Percentiles rank a stretch among this genome's conserved stretches.
phyloP scores from a whole-genome alignment of 2,329 filamentous ascomycete genomes.

The Neofusicoccum ribis region DNA sequence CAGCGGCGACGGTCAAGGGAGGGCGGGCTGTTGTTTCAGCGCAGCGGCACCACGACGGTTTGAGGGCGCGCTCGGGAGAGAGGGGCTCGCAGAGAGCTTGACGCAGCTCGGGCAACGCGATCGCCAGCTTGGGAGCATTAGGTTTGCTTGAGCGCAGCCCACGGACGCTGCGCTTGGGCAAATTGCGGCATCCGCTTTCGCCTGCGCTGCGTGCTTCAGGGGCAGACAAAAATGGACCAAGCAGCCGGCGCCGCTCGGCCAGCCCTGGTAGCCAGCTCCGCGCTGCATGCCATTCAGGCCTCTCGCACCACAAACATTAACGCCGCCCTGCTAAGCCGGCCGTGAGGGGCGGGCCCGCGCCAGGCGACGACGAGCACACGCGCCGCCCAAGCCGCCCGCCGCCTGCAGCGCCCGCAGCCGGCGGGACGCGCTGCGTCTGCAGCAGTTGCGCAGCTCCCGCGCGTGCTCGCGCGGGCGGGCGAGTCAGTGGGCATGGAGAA shows the following conservation, averaged over 20 bases:
- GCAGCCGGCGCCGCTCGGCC: conserved; percentile 5
- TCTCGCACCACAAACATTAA: conserved; percentile 12
- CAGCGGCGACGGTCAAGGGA: conserved; percentile 16
- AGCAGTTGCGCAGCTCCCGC: too few species aligned
- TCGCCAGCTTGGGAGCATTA: conserved; percentile 18
- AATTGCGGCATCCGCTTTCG: conserved; percentile 19
- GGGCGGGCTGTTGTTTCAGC: conserved; percentile 17
- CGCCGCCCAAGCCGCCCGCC: neutral
- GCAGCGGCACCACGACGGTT: conserved; percentile 19
- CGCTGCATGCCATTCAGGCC: conserved; percentile 15
- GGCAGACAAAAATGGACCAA: conserved; percentile 14
- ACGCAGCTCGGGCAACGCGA: conserved; percentile 19
- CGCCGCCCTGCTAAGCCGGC: neutral
- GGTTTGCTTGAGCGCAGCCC: conserved; percentile 16
- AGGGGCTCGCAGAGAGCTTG: conserved; percentile 17
- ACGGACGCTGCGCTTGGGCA: conserved; percentile 16
- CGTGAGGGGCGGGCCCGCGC: too few species aligned
- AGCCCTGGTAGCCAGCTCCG: conserved; percentile 16
- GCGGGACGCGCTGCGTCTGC: too few species aligned
- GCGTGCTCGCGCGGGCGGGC: neutral
- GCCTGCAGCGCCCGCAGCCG: neutral
- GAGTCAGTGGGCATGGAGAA: conserved; percentile 17
- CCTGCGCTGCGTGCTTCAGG: conserved; percentile 16
- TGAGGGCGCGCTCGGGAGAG: conserved; percentile 18
- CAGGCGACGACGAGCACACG: neutral